Evolutionary conservation across 768 basidiomycete species (phyloP).

Genomic region (Collybia mongolica): DNA sequence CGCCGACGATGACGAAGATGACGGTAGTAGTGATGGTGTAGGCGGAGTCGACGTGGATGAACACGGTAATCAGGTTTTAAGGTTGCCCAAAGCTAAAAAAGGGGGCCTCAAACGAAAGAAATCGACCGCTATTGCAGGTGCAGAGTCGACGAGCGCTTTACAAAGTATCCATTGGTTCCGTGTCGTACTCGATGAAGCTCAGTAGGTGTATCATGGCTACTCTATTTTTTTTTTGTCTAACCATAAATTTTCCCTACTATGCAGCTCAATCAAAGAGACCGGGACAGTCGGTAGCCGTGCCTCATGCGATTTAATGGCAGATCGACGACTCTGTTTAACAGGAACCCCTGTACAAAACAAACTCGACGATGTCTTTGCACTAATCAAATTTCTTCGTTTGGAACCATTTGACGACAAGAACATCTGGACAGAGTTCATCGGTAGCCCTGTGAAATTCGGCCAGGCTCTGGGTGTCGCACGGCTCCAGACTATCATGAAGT

Average conservation of each 20-base stretch:
- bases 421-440: slow-evolving; percentile 91
- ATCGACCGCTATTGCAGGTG: slow-evolving; percentile 25
- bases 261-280: slow-evolving; percentile 94
- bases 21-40: slow-evolving; percentile 61
- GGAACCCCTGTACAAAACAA: slow-evolving; percentile 99
- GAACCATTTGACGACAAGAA: slow-evolving; percentile 92
- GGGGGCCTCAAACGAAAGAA: slow-evolving; percentile 68
- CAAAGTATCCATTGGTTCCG: slow-evolving; percentile 97
- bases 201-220: slow-evolving; percentile 57
- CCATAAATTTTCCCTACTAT: background rate
- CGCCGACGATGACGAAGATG: slow-evolving; percentile 70
- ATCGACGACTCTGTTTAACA: slow-evolving; percentile 91
- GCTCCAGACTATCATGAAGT: slow-evolving; percentile 96
- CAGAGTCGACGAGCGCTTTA: slow-evolving; percentile 70
- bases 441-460: slow-evolving; percentile 89
- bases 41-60: slow-evolving; percentile 67
- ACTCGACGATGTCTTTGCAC: slow-evolving; percentile 94
- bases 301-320: slow-evolving; percentile 91
- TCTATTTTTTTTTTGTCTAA: background rate
- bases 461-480: slow-evolving; percentile 87
- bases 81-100: slow-evolving; percentile 65
- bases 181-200: slow-evolving; percentile 91
- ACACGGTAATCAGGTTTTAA: slow-evolving; percentile 59
- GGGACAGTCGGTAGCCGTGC: slow-evolving; percentile 93
- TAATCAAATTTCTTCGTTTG: slow-evolving; percentile 93